Evolutionary conservation across 208 protist genomes (phyloP), one percentile per base, ranked within the genome.

Genomic region (Wallacemonas sp.): DNA sequence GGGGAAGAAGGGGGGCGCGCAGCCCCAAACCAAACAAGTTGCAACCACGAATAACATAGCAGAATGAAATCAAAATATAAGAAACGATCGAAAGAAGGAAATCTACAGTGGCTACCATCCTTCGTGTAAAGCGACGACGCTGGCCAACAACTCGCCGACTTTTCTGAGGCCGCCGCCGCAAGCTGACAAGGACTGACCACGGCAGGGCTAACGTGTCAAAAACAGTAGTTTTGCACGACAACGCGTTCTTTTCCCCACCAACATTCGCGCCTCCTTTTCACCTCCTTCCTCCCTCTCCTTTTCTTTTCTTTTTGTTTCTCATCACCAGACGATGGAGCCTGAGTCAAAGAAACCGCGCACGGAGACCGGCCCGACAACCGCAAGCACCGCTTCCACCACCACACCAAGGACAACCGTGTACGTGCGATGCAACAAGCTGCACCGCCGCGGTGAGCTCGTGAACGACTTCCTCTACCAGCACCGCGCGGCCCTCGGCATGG

Each of bases 381-480:
- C 33, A 5, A 33, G 8, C 4, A 2, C 33, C 11, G 14, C 39
- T 5, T 31, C 61, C 5, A 45, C 41, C 12, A 32, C 36, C 3
- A 5, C 46, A 16, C 1, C 49, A 28, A 3, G 22, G 22, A 14
- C 61, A 20, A 93, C 90, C 16, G 55, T 95, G 49, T 95, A 79
- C 73, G 81, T 95, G 44, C 79, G 76, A 49, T 92, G 82, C 70
- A 29, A 62, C 0, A n/a, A 67, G 14, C 52, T 95, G 7, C 74
- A 77, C 66, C 87, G 67, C 31, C 74, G 87, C 14, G 80, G 87
- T 16, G 87, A 92, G 18, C 63, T 95, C 5, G 69, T 95, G 18
- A 89, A 95, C 74, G 74, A 67, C 23, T 93, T 91, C 70, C 76
- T 95, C 18, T 84, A 73, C 65, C 42, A 64, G 1, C 74, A 89